Conservation (phyloP, 2,329 filamentous ascomycete species). For the Pyricularia sp. region DNA sequence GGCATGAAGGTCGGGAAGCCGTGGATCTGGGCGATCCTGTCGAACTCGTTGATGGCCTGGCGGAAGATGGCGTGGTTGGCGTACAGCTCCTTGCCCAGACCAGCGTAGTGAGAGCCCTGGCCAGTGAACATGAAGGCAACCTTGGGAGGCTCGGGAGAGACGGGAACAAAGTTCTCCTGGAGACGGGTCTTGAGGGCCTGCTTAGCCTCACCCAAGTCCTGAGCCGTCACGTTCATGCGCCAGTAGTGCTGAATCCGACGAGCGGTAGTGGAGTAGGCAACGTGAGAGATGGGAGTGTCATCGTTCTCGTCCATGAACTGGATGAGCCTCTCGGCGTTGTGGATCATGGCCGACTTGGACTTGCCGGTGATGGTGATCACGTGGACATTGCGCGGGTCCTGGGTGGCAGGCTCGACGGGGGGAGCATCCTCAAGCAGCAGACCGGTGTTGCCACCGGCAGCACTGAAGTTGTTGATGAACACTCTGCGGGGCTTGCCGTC, state of each 20-base stretch:
- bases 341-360: conserved; percentile 44
- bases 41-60: conserved; percentile 46
- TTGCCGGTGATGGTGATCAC: conserved; percentile 51
- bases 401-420: conserved; percentile 15
- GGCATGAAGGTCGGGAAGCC: conserved; percentile 48
- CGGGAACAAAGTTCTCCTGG: conserved; percentile 32
- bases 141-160: conserved; percentile 32
- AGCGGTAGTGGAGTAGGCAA: conserved; percentile 62
- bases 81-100: conserved; percentile 41
- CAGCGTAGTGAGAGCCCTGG: conserved; percentile 46
- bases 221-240: conserved; percentile 38
- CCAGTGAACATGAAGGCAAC: conserved; percentile 46
- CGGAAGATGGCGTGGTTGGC: conserved; percentile 36
- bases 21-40: conserved; percentile 38
- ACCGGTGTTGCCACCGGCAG: conserved; percentile 63
- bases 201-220: conserved; percentile 31
- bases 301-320: conserved; percentile 42
- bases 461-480: conserved; percentile 62
- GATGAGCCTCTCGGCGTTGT: conserved; percentile 47
- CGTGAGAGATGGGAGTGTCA: conserved; percentile 41
- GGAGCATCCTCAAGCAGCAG: conserved; percentile 56
- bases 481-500: conserved; percentile 36
- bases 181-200: conserved; percentile 30
- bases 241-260: conserved; percentile 51
- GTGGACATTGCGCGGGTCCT: conserved; percentile 46